A percentile compares a stretch with the other conserved stretches of the same genome.
These are phyloP conservation scores for Blastobotrys elegans DNA, from an alignment of 1,139 yeast species.

Conservation along the genomic window DNA sequence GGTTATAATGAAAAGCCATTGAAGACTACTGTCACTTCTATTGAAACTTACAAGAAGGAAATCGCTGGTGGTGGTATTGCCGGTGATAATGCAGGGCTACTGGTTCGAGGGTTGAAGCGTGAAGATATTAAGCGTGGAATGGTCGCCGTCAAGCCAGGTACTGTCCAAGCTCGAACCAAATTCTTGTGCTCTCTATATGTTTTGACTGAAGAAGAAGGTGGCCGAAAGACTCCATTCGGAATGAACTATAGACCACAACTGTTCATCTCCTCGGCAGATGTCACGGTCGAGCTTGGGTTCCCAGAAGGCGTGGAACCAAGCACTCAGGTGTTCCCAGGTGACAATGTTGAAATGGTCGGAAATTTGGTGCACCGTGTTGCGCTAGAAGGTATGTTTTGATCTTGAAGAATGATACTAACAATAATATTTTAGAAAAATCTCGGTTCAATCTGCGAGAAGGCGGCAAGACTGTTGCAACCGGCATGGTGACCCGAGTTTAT, in stretches of 20 bases:
- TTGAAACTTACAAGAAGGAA: conserved; percentile 99
- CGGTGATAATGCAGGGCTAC: conserved; percentile 98
- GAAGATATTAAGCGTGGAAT: conserved; percentile 96
- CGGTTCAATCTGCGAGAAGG: conserved; percentile 99
- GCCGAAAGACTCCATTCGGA: conserved; percentile 97
- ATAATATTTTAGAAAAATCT: too few species aligned
- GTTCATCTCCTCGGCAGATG: conserved; percentile 94
- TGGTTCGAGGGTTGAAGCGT: conserved; percentile 97
- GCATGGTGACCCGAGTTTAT: conserved; percentile 89
- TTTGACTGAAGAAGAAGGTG: conserved; percentile 97
- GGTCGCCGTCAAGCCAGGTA: conserved; percentile 91
- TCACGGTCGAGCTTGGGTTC: conserved; percentile 85
- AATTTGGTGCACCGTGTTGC: conserved; percentile 91
- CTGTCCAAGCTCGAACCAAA: conserved; percentile 90
- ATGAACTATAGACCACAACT: conserved; percentile 98
- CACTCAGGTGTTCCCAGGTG: conserved; percentile 95
- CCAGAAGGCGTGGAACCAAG: conserved; percentile 86
- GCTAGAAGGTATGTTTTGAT: conserved; percentile 70
- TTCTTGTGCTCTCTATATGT: conserved; percentile 91
- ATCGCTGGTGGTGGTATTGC: conserved; percentile 88
- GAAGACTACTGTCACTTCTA: conserved; percentile 95
- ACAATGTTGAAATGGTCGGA: conserved; percentile 94
- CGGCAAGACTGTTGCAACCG: conserved; percentile 98
- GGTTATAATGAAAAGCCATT: conserved; percentile 83
- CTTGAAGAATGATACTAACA: too few species aligned